These are phyloP conservation scores for Gossypium schwendimanii DNA, from an alignment of 441 rosid genomes.

Conservation along the genomic window DNA sequence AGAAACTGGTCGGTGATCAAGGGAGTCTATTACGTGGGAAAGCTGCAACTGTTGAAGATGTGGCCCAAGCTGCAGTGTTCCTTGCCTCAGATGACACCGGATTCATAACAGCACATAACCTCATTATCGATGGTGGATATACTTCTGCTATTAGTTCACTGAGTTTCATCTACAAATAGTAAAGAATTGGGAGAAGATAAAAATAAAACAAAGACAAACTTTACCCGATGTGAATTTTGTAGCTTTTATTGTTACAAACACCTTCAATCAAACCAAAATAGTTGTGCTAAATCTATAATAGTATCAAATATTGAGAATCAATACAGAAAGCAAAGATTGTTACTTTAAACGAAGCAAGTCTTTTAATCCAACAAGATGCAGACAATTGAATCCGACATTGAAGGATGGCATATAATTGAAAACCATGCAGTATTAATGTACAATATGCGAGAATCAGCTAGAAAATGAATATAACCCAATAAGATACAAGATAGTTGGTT, in stretches of 20 bases:
- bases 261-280: not conserved
- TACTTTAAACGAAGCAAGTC: not conserved
- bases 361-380: not conserved
- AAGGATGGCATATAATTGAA: not conserved
- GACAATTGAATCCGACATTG: not conserved
- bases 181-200: not conserved
- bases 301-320: not conserved
- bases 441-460: not conserved
- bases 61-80: slow-evolving; percentile 66
- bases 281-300: not conserved
- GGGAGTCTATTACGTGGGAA: slow-evolving; percentile 65
- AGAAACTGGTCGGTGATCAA: slow-evolving; percentile 36
- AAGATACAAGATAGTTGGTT: not conserved
- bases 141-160: slow-evolving; percentile 43
- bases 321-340: not conserved
- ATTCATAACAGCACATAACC: slow-evolving; percentile 66
- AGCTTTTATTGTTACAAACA: not conserved
- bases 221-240: not conserved
- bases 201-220: not conserved
- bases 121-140: slow-evolving; percentile 70
- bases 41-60: slow-evolving; percentile 45
- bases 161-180: slow-evolving; percentile 43
- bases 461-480: not conserved
- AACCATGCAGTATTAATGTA: not conserved
- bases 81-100: slow-evolving; percentile 60